Conservation (phyloP, 805 yeast genomes). For the Jamesozyma lodderae region DNA sequence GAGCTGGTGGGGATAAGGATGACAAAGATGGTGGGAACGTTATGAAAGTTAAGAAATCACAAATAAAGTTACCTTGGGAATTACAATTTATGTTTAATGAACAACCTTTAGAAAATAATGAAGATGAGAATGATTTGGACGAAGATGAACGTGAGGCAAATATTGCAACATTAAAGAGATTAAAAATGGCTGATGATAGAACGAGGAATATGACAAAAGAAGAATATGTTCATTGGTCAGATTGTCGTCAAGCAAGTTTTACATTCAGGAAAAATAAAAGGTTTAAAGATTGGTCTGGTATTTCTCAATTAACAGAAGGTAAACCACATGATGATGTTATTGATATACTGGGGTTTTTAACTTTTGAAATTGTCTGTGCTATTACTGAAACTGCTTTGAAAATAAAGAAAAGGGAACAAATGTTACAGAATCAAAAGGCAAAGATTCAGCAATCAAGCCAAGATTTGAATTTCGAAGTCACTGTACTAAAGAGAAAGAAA, state of each 20-base stretch:
- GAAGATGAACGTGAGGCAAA: slow-evolving; percentile 89
- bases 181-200: slow-evolving; percentile 89
- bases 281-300: slow-evolving; percentile 94
- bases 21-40: slow-evolving; percentile 37
- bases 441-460: slow-evolving; percentile 27
- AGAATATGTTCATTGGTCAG: slow-evolving; percentile 98
- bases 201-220: slow-evolving; percentile 91
- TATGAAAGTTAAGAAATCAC: slow-evolving; percentile 61
- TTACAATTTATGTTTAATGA: slow-evolving; percentile 87
- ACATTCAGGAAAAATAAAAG: slow-evolving; percentile 91
- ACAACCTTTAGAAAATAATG: slow-evolving; percentile 68
- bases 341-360: slow-evolving; percentile 88
- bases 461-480: slow-evolving; percentile 32
- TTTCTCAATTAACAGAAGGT: slow-evolving; percentile 72
- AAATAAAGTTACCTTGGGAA: slow-evolving; percentile 91
- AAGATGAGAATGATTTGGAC: slow-evolving; percentile 59
- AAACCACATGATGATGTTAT: slow-evolving; percentile 94
- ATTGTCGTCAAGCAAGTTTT: slow-evolving; percentile 94
- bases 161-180: slow-evolving; percentile 74
- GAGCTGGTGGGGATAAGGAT: slow-evolving; percentile 23
- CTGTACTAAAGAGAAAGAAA: slow-evolving; percentile 39
- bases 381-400: slow-evolving; percentile 85
- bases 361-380: slow-evolving; percentile 94
- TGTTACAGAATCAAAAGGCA: slow-evolving; percentile 33
- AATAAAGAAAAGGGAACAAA: slow-evolving; percentile 62